Evolutionary conservation across 768 basidiomycete species (phyloP).

Genomic region (Termitomyces sp.): DNA sequence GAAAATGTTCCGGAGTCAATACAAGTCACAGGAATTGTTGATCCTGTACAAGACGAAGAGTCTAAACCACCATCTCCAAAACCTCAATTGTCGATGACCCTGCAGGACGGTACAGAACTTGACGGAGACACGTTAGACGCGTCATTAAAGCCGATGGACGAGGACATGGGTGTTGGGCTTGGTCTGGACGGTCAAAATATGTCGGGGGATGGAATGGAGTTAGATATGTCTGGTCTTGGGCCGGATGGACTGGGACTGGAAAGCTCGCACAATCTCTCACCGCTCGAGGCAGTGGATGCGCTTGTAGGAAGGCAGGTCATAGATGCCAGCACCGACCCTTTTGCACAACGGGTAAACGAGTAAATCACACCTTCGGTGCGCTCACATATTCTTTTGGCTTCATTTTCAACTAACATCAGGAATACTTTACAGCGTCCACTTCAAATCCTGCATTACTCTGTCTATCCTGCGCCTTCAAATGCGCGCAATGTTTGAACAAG

Average conservation of each 20-base stretch:
- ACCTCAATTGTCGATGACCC: slow-evolving; percentile 56
- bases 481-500: not conserved
- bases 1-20: slow-evolving; percentile 31
- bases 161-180: slow-evolving; percentile 32
- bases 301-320: slow-evolving; percentile 59
- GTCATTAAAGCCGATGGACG: slow-evolving; percentile 52
- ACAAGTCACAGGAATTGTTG: slow-evolving; percentile 21
- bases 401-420: not conserved
- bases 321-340: slow-evolving; percentile 58
- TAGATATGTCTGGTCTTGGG: slow-evolving; percentile 63
- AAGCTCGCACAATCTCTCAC: slow-evolving; percentile 45
- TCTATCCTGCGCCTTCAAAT: not conserved
- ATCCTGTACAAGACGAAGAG: slow-evolving; percentile 41
- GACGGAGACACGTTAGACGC: slow-evolving; percentile 43
- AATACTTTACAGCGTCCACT: not conserved
- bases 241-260: slow-evolving; percentile 62
- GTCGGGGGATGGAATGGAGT: slow-evolving; percentile 34
- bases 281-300: slow-evolving; percentile 47
- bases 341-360: slow-evolving; percentile 27
- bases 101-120: slow-evolving; percentile 40
- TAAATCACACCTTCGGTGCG: not conserved
- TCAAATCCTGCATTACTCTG: not conserved
- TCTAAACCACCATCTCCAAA: slow-evolving; percentile 67
- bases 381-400: not conserved
- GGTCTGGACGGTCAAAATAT: slow-evolving; percentile 33